phyloP scores from a whole-genome alignment of 305 asterid species.

The Stenogyne calaminthoides region DNA sequence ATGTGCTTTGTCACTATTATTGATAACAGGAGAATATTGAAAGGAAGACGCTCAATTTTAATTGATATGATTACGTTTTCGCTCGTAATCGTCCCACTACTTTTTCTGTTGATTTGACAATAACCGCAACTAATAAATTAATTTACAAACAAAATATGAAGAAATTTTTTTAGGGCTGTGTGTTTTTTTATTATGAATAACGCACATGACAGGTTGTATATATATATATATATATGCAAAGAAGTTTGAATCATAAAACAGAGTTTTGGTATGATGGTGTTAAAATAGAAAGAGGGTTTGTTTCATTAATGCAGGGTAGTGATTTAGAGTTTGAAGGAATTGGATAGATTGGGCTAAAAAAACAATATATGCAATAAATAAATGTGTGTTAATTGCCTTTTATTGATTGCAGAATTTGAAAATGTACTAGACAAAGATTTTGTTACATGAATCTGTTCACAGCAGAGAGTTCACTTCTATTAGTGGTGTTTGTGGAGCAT shows the following conservation, averaged over 20 bases:
- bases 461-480: not conserved
- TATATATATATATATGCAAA: not conserved
- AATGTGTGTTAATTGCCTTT: constrained; percentile 28
- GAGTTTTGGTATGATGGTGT: constrained; percentile 12
- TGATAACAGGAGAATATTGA: no score
- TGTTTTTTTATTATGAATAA: not conserved
- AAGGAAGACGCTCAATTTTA: no score
- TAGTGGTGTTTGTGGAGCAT: constrained; percentile 20
- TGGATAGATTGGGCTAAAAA: constrained; percentile 18
- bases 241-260: constrained; percentile 1
- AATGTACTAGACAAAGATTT: constrained; percentile 17
- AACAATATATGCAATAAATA: not conserved
- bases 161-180: not conserved
- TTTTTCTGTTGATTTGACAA: constrained; percentile 23
- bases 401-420: constrained; percentile 13
- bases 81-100: constrained; percentile 20
- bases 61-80: no score
- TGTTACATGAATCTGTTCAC: constrained; percentile 25
- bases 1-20: no score
- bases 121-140: not conserved
- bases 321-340: constrained; percentile 35
- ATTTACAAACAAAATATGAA: not conserved
- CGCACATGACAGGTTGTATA: constrained; percentile 27
- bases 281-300: constrained; percentile 7
- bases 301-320: constrained; percentile 4